Conservation (phyloP, 2,329 filamentous ascomycete species). For the Annulohypoxylon truncatum region DNA sequence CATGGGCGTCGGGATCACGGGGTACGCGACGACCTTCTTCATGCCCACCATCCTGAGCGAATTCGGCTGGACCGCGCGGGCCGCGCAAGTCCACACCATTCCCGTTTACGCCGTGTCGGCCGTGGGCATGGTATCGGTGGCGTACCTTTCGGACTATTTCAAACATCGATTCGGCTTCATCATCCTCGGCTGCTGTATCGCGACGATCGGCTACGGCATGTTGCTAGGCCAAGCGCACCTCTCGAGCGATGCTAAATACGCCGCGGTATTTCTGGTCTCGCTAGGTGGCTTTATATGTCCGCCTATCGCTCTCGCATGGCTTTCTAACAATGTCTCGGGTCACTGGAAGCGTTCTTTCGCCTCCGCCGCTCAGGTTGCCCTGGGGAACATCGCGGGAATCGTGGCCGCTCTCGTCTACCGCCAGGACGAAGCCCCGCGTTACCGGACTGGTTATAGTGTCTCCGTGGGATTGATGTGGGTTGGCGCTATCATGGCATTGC, state of each 20-base stretch:
- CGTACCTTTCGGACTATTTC: constrained; percentile 51
- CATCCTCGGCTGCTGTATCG: constrained; percentile 45
- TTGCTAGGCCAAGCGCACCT: constrained; percentile 48
- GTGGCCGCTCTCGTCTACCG: constrained; percentile 53
- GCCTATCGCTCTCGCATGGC: constrained; percentile 58
- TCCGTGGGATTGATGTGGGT: constrained; percentile 51
- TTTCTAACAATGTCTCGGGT: constrained; percentile 64
- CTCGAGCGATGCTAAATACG: constrained; percentile 50
- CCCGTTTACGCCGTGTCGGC: constrained; percentile 53
- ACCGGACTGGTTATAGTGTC: constrained; percentile 53
- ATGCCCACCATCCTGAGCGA: constrained; percentile 57
- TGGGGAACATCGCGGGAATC: constrained; percentile 60
- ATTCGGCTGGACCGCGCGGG: constrained; percentile 53
- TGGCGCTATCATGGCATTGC: constrained; percentile 50
- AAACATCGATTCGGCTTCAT: constrained; percentile 53
- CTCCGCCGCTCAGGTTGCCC: constrained; percentile 60
- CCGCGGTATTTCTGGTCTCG: constrained; percentile 53
- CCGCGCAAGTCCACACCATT: constrained; percentile 54
- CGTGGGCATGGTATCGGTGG: constrained; percentile 48
- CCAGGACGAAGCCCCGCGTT: constrained; percentile 49
- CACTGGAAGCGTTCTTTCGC: constrained; percentile 64
- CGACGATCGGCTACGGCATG: constrained; percentile 51
- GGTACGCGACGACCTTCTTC: constrained; percentile 54
- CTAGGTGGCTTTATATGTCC: constrained; percentile 51
- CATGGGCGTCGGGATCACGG: constrained; percentile 49